phyloP scores from a whole-genome alignment of 805 yeast species.

The Barnettozyma vustinii region DNA sequence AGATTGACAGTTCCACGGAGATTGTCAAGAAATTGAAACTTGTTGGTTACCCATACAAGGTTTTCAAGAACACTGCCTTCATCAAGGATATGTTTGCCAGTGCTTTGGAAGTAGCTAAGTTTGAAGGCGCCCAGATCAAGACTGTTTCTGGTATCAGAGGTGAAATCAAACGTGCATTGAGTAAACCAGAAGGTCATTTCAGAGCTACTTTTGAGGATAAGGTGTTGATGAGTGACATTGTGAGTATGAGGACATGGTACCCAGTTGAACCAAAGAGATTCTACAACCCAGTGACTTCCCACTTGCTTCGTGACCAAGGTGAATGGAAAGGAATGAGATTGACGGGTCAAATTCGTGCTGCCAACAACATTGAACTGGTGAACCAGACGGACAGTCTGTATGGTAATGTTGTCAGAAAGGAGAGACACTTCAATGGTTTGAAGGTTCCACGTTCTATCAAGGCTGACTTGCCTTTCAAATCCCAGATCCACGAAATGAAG shows the following conservation, averaged over 20 bases:
- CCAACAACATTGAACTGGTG: conserved; percentile 59
- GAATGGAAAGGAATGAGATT: conserved; percentile 97
- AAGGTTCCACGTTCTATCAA: conserved; percentile 79
- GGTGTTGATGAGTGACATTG: conserved; percentile 81
- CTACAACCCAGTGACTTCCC: conserved; percentile 94
- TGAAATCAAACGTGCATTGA: conserved; percentile 90
- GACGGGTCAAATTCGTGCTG: conserved; percentile 91
- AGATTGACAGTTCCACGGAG: conserved; percentile 81
- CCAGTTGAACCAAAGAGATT: conserved; percentile 87
- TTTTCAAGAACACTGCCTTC: conserved; percentile 94
- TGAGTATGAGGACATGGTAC: conserved; percentile 93
- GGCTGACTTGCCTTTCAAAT: conserved; percentile 79
- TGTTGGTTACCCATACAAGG: conserved; percentile 91
- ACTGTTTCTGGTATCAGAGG: conserved; percentile 98
- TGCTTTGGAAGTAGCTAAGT: conserved; percentile 91
- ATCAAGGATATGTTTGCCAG: conserved; percentile 94
- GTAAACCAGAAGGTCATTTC: conserved; percentile 92
- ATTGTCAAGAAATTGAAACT: conserved; percentile 93
- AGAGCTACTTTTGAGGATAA: conserved; percentile 98
- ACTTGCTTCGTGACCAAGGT: conserved; percentile 66
- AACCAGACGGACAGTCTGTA: conserved; percentile 45
- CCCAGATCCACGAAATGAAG: conserved; percentile 84
- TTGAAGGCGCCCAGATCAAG: conserved; percentile 95
- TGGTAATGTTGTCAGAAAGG: conserved; percentile 73
- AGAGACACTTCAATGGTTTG: conserved; percentile 81